A percentile compares a stretch with the other conserved stretches of the same genome.
Evolutionary conservation across 805 yeast species (phyloP).

Genomic region (Ogataea methanolica): DNA sequence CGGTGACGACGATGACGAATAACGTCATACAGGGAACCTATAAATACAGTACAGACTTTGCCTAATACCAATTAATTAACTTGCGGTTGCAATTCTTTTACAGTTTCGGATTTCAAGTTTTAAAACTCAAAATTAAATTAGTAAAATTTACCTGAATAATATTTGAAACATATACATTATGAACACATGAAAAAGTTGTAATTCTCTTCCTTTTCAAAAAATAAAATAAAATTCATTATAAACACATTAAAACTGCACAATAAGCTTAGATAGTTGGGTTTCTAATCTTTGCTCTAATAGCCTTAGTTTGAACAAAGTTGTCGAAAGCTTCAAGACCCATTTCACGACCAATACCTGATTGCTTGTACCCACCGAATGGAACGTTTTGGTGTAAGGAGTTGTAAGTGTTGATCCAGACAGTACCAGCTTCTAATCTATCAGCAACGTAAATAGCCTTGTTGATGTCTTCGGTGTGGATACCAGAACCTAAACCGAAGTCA

Average conservation of each 20-base stretch:
- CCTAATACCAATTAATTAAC: no score
- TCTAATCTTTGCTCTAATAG: conserved; percentile 47
- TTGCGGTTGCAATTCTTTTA: no score
- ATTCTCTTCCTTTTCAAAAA: no score
- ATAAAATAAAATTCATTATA: no score
- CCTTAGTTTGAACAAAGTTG: conserved; percentile 61
- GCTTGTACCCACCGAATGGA: conserved; percentile 70
- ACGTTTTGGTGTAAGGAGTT: conserved; percentile 62
- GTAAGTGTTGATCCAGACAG: conserved; percentile 76
- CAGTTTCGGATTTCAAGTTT: no score
- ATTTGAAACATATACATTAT: no score
- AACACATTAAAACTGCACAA: neutral
- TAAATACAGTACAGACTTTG: no score
- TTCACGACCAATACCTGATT: conserved; percentile 70
- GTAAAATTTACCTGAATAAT: no score
- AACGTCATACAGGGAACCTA: no score
- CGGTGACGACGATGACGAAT: conserved; percentile 12
- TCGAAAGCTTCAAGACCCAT: conserved; percentile 66
- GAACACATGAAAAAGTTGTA: no score
- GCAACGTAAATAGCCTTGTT: conserved; percentile 66
- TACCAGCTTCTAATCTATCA: conserved; percentile 67
- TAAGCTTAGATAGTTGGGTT: conserved; percentile 12
- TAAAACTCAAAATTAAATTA: no score
- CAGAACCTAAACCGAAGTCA: conserved; percentile 83
- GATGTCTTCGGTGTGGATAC: conserved; percentile 69